A percentile compares a stretch with the other conserved stretches of the same genome.
These are phyloP conservation scores for Aquilaria yunnanensis DNA, from an alignment of 345 rosid species.

Conservation along the genomic window DNA sequence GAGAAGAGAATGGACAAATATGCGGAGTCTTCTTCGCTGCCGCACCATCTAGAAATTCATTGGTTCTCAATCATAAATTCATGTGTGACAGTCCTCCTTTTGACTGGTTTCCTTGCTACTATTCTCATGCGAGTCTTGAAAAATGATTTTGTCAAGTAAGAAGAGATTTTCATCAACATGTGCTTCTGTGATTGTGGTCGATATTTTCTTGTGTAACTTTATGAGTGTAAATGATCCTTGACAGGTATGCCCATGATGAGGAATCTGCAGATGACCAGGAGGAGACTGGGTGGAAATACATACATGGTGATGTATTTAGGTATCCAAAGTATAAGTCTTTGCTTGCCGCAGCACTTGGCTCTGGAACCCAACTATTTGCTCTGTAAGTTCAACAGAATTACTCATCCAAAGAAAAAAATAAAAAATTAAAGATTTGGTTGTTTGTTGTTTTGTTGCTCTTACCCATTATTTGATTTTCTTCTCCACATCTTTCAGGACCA, in stretches of 20 bases:
- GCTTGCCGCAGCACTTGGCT: conserved; percentile 47
- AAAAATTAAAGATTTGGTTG: background rate
- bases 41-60: conserved; percentile 50
- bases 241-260: conserved; percentile 51
- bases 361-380: conserved; percentile 44
- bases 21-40: conserved; percentile 36
- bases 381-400: conserved; percentile 27
- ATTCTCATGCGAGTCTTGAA: conserved; percentile 52
- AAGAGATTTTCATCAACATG: background rate
- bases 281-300: conserved; percentile 56
- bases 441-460: background rate
- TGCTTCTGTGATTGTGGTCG: background rate
- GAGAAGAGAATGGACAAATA: conserved; percentile 55
- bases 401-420: background rate
- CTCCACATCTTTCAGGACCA: conserved; percentile 18
- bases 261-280: conserved; percentile 47
- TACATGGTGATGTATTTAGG: conserved; percentile 49
- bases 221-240: background rate
- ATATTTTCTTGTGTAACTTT: background rate
- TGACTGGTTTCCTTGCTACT: conserved; percentile 54
- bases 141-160: conserved; percentile 52
- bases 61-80: conserved; percentile 57
- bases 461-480: conserved; percentile 3
- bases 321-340: conserved; percentile 44
- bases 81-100: conserved; percentile 47